Percentiles rank a stretch among this genome's conserved stretches.
Evolutionary conservation across 1,284 basidiomycete genomes (phyloP).

Genomic region (Cutaneotrichosporon dermatis): DNA sequence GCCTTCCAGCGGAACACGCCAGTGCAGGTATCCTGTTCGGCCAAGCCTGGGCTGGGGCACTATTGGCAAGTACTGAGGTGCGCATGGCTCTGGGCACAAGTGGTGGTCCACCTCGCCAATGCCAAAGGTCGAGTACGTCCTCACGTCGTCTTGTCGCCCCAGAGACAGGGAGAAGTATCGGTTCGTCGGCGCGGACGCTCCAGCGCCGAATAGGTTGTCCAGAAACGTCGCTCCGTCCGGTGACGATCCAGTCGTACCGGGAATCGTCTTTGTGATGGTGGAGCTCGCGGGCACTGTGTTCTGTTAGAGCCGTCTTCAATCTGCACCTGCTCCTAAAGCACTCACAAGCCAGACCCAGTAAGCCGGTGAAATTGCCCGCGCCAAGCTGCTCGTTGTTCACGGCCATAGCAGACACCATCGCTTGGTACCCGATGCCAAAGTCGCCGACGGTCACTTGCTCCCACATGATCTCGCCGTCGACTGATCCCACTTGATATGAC

Average conservation of each 20-base stretch:
- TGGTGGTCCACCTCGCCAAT: conserved; percentile 33
- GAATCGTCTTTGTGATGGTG: conserved; percentile 36
- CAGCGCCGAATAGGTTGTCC: conserved; percentile 48
- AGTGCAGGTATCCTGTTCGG: conserved; percentile 41
- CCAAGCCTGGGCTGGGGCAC: conserved; percentile 39
- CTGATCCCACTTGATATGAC: conserved; percentile 35
- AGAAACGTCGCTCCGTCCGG: conserved; percentile 49
- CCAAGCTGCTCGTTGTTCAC: conserved; percentile 41
- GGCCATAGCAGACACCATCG: conserved; percentile 40
- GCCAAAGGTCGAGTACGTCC: conserved; percentile 39
- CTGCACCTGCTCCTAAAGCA: not conserved
- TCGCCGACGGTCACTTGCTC: conserved; percentile 39
- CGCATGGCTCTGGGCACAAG: conserved; percentile 40
- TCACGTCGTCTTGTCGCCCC: conserved; percentile 42
- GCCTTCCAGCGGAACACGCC: conserved; percentile 34
- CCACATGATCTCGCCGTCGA: conserved; percentile 45
- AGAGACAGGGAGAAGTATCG: conserved; percentile 43
- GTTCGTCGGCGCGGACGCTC: conserved; percentile 38
- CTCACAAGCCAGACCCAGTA: conserved; percentile 44
- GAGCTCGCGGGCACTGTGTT: conserved; percentile 42
- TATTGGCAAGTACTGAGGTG: conserved; percentile 37
- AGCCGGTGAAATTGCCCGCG: conserved; percentile 40
- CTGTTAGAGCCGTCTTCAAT: too few relatives aligned
- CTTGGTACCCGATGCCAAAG: conserved; percentile 47
- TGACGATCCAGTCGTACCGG: conserved; percentile 41